phyloP scores from a whole-genome alignment of 345 rosid species.

The Lumnitzera racemosa region DNA sequence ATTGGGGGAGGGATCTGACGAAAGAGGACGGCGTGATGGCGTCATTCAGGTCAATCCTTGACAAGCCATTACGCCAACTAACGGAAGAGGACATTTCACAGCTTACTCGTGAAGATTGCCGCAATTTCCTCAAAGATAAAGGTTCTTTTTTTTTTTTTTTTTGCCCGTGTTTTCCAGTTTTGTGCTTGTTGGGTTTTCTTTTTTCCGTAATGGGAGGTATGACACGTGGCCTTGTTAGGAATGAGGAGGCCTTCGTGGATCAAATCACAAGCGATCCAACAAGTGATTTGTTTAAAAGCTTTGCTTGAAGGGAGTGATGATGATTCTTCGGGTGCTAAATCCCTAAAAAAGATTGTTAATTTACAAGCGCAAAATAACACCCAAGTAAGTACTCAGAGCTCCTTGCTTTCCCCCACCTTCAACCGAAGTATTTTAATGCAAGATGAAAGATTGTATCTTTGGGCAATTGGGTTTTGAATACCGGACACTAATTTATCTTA shows the following conservation, averaged over 20 bases:
- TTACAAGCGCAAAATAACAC: no score
- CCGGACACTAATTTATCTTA: no score
- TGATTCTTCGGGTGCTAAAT: slow-evolving; percentile 63
- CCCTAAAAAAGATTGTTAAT: slow-evolving; percentile 41
- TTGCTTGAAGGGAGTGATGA: slow-evolving; percentile 59
- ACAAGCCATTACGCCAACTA: slow-evolving; percentile 66
- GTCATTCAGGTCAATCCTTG: slow-evolving; percentile 60
- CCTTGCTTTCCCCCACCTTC: no score
- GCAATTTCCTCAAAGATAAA: slow-evolving; percentile 84
- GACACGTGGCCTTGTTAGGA: slow-evolving; percentile 58
- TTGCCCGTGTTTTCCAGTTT: background rate
- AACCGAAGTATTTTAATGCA: no score
- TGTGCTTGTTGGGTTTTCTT: background rate
- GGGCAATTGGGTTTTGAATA: no score
- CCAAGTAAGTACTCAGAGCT: no score
- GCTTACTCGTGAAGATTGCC: slow-evolving; percentile 95
- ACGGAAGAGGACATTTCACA: slow-evolving; percentile 97
- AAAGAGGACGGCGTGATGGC: slow-evolving; percentile 36
- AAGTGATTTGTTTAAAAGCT: slow-evolving; percentile 83
- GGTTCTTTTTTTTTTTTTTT: slow-evolving; percentile 19
- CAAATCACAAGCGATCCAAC: slow-evolving; percentile 98
- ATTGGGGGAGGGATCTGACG: slow-evolving; percentile 15
- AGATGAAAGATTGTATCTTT: no score
- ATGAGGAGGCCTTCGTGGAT: slow-evolving; percentile 97
- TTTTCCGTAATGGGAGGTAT: slow-evolving; percentile 15